phyloP scores from a whole-genome alignment of 1,284 basidiomycete genomes.

The Sanghuangporus weigelae region DNA sequence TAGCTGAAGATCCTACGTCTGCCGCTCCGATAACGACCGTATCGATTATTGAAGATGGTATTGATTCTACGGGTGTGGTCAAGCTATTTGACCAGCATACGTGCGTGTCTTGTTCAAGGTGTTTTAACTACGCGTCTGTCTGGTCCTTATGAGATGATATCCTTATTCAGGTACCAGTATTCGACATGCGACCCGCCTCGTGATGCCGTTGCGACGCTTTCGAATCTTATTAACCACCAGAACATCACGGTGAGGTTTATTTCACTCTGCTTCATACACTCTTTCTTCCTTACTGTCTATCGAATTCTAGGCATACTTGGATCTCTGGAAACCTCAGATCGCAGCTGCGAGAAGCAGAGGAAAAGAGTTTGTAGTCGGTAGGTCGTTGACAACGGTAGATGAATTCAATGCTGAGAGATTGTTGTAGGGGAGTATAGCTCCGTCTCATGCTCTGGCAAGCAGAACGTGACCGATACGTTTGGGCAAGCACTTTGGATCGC shows the following conservation, averaged over 20 bases:
- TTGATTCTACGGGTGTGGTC: constrained; percentile 27
- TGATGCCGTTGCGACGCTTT: constrained; percentile 30
- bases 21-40: constrained; percentile 30
- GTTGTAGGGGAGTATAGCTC: constrained; percentile 27
- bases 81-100: constrained; percentile 32
- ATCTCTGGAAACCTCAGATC: constrained; percentile 33
- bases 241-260: constrained; percentile 29
- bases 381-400: not conserved
- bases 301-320: constrained; percentile 27
- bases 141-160: not conserved
- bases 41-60: constrained; percentile 28
- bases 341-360: constrained; percentile 28
- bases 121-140: not conserved
- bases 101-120: constrained; percentile 18
- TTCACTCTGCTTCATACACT: not conserved
- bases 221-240: constrained; percentile 30
- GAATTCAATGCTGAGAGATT: not conserved
- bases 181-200: constrained; percentile 33
- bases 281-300: not conserved
- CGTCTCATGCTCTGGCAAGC: constrained; percentile 33
- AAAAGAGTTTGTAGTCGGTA: constrained; percentile 31
- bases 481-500: constrained; percentile 34
- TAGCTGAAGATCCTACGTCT: constrained; percentile 28
- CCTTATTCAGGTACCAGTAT: constrained; percentile 30
- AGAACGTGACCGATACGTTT: constrained; percentile 34